Evolutionary conservation across 257 asterid species (phyloP), one percentile per base, ranked within the genome.

Genomic region (Catharanthus roseus): DNA sequence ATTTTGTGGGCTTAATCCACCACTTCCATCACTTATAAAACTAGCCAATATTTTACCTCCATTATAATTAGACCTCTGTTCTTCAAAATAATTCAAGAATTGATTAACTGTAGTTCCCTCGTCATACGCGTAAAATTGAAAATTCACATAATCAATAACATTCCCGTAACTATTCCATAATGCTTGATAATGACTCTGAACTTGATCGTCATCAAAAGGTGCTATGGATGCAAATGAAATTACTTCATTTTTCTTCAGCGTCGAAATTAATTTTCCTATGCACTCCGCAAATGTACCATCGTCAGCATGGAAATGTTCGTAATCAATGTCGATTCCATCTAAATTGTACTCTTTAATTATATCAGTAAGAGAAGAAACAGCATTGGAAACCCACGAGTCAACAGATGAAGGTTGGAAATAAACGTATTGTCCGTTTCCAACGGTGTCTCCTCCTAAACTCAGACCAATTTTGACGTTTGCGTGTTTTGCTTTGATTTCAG

Each of bases 201-300:
- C 90, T 31, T 73, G 60, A 15, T 79, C 87, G 2, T 86, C 86
- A n/a, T 85, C 96, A 13, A 21, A 92, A 0, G 96, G 96, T 3
- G 96, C 98, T 0, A 92, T 92, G 11, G 98, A 92, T 2, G 90
- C 93, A 26, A 89, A 85, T 1, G 93, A 86, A 10, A 92, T 82
- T 1, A 89, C 83, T 4, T 81, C 77, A 12, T 83, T 83, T n/a
- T 70, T 69, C 78, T 87, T 89, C 0, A 91, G 83, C 1, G 77
- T 75, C 6, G 86, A 47, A 10, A 87, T 63, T 4, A 91, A 77
- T 70, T 16, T 58, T 3, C 96, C 97, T 0, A 89, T 76, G 81
- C 92, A 87, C 8, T 78, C 67, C 0, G 90, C 78, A 42, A 91
- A 89, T 0, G 86, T 86, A 2, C 60, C 31, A 0, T 90, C 86